Evolutionary conservation across 108 stramenopile genomes (phyloP), one percentile per base, ranked within the genome.

Genomic region (Nitzschia sp.): DNA sequence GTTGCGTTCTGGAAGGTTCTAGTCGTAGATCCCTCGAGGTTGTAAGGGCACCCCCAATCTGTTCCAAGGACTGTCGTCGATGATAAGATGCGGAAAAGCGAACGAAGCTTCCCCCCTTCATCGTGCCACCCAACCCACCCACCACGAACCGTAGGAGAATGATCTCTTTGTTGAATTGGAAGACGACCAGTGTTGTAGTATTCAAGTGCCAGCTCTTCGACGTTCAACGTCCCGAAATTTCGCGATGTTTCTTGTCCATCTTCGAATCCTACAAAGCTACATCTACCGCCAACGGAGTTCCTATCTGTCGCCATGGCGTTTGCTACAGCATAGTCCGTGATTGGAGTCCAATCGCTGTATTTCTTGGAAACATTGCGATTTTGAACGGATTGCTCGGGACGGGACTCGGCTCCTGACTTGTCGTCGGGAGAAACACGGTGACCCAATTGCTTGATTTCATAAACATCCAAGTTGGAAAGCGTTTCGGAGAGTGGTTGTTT

Each of bases 141-240:
- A 22, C 89, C 89, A 32, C 64, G 57, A 21, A 50, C 4, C 25
- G 32, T 47, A 11, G 59, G 22, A 29, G 55, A 23, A 30, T 35
- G 32, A 19, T 68, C 54, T 28, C 75, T 48, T 1, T 19, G 47
- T 72, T 32, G 22, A 4, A 22, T 29, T 21, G 92, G 90, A 31
- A 91, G 80, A 23, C 88, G 55, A 36, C 86, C 92, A 57, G 69
- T 56, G 32, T 53, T 34, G 58, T 94, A 94, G 68, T 81, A 82
- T 59, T 90, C 88, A 53, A 86, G 77, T 3, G 92, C 92, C n/a
- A 89, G 81, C 63, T 91, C 77, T 61, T 94, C 92, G 25, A 94
- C 92, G 72, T 86, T 94, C 44, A 93, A 64, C 29, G 85, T 87
- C 17, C 72, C 69, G 32, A 59, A 36, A 17, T 52, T 45, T 25